Evolutionary conservation across 106 monocot species (phyloP), one percentile per base, ranked within the genome.

Genomic region (Dendrobium nobile): DNA sequence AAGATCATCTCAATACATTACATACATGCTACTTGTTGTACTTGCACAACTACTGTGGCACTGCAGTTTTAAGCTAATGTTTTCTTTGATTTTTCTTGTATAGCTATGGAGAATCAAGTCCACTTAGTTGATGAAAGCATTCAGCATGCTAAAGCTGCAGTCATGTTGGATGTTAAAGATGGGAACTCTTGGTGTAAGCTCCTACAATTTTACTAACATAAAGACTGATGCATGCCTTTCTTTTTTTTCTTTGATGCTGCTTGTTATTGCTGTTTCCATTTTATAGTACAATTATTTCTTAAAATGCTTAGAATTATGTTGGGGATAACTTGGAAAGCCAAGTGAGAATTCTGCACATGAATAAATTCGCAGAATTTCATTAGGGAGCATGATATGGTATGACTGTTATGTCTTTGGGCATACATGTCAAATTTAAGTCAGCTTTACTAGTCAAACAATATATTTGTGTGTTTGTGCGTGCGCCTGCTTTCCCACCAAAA

Each of bases 151-250:
- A 97, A 89, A 84, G 92, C 90, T 89, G 97, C 97, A 43, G 91
- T 94, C 75, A 80, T 78, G 80, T 45, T 97, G 85, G 97, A 97
- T 85, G 85, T 97, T 68, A 94, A 88, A 80, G 97, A 97, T 87
- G 97, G 97, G 54, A 91, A 97, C 81, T 97, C 94, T 70, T 97
- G 97, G 97, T 97, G 97, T 97, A 94, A 90, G 86, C 79, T 70
- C 83, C 74, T 54, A 27, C 15, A 27, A 17, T 27, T 75, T 47
- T 48, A 47, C 76, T 76, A 8, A 22, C 15, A 41, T 27, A 15
- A 51, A 47, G 3, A 51, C 48, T 24, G 27, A 41, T 24, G 76
- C 41, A 7, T 76, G 76, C 48, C 13, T 48, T 76, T 18, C 43
- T 76, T 76, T 26, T 27, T 47, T 37, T 20, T 76, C 0, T 47